Evolutionary conservation across 441 rosid species (phyloP).

Genomic region (Populus hybrid): DNA sequence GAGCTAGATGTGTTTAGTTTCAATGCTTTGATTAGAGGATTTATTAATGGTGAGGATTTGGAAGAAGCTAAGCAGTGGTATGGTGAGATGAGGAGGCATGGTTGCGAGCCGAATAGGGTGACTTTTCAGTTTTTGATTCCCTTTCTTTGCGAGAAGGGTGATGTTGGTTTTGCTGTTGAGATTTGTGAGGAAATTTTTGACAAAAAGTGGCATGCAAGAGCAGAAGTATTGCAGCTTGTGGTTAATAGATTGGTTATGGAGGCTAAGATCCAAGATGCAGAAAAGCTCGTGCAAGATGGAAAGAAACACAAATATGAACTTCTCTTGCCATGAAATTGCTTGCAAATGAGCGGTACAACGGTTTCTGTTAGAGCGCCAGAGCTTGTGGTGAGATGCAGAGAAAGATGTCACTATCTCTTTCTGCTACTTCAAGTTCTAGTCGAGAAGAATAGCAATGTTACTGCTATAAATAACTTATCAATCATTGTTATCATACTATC

Average conservation of each 20-base stretch:
- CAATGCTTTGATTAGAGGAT: constrained; percentile 51
- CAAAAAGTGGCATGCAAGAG: background rate
- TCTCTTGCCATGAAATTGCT: background rate
- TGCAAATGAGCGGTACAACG: background rate
- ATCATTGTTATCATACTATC: background rate
- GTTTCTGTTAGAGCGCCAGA: background rate
- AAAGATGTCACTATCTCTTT: background rate
- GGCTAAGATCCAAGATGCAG: constrained; percentile 49
- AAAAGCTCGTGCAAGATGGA: constrained; percentile 49
- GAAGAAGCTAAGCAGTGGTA: constrained; percentile 56
- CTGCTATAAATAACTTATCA: background rate
- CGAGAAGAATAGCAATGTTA: background rate
- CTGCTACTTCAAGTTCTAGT: background rate
- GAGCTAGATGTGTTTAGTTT: constrained; percentile 43
- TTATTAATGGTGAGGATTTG: constrained; percentile 33
- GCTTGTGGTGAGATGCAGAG: background rate
- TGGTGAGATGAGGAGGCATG: constrained; percentile 34
- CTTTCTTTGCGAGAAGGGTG: constrained; percentile 47
- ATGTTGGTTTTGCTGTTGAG: constrained; percentile 45
- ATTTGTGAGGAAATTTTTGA: constrained; percentile 43
- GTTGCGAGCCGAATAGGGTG: constrained; percentile 24
- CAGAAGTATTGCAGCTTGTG: constrained; percentile 43
- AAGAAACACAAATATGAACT: constrained; percentile 2
- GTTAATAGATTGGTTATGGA: constrained; percentile 49
- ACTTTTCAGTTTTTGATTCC: constrained; percentile 38